Evolutionary conservation across 345 rosid genomes (phyloP).

Genomic region (Rhodomyrtus tomentosa): DNA sequence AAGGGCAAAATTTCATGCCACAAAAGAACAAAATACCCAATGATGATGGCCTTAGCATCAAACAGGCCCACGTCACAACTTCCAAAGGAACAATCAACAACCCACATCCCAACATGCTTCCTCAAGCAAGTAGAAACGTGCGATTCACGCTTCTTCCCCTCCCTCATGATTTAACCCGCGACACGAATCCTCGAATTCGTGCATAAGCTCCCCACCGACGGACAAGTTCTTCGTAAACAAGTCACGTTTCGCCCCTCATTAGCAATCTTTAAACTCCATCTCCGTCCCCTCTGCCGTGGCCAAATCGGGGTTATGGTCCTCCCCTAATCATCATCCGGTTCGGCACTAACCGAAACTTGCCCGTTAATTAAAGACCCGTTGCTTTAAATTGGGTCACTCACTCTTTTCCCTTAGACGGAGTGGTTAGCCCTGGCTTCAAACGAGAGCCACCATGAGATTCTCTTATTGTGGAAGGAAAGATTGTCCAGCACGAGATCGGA

Average conservation of each 20-base stretch:
- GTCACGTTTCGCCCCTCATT: neutral
- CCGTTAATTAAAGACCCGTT: neutral
- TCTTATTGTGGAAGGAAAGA: neutral
- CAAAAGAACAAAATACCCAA: neutral
- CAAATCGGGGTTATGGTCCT: neutral
- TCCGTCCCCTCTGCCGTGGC: neutral
- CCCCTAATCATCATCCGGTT: neutral
- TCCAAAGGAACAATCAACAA: neutral
- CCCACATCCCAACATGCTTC: neutral
- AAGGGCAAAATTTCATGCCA: neutral
- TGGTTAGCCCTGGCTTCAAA: neutral
- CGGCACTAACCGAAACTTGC: neutral
- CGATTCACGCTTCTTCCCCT: neutral
- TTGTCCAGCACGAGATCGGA: neutral
- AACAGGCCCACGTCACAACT: neutral
- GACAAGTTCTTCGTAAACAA: neutral
- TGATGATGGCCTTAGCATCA: neutral
- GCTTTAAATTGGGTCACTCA: neutral
- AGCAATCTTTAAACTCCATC: neutral
- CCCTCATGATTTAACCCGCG: neutral
- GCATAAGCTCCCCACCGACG: neutral
- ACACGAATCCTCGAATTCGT: neutral
- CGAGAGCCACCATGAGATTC: neutral
- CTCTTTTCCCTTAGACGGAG: neutral
- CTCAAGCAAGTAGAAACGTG: neutral